Evolutionary conservation across 768 basidiomycete genomes (phyloP).

Genomic region (Udeniomyces megalosporus): DNA sequence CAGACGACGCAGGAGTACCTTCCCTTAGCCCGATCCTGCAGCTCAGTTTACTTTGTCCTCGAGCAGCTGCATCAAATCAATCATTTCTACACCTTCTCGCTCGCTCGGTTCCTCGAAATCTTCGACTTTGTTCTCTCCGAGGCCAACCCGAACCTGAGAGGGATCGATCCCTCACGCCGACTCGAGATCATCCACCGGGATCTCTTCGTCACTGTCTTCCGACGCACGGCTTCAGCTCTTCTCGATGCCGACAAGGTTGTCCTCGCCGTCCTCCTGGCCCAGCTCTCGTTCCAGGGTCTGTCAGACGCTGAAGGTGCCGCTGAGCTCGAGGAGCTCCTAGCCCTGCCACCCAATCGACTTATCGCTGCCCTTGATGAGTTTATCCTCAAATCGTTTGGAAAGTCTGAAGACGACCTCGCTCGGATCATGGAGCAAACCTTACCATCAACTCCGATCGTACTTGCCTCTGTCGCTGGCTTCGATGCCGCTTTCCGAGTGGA

Average conservation of each 20-base stretch:
- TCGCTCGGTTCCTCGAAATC: conserved; percentile 94
- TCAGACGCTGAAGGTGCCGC: conserved; percentile 41
- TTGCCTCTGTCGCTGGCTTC: conserved; percentile 87
- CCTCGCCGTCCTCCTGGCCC: conserved; percentile 74
- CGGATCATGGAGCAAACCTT: conserved; percentile 58
- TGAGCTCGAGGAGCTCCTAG: conserved; percentile 82
- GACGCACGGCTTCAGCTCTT: conserved; percentile 74
- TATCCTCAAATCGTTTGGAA: conserved; percentile 57
- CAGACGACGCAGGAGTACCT: conserved; percentile 88
- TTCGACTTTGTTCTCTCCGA: conserved; percentile 78
- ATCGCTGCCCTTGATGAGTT: conserved; percentile 65
- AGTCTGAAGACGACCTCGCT: conserved; percentile 61
- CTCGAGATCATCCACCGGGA: conserved; percentile 69
- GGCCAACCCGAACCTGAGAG: conserved; percentile 75
- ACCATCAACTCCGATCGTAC: conserved; percentile 64
- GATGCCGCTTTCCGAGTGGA: conserved; percentile 97
- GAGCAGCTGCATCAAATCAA: conserved; percentile 87
- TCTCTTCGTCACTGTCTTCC: conserved; percentile 74
- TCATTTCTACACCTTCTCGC: conserved; percentile 97
- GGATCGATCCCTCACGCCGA: conserved; percentile 55
- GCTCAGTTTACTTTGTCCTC: conserved; percentile 88
- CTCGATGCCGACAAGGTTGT: conserved; percentile 80
- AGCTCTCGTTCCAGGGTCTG: conserved; percentile 55
- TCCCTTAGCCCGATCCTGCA: conserved; percentile 87
- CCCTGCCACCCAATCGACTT: conserved; percentile 79